A percentile compares a stretch with the other conserved stretches of the same genome.
Conservation (phyloP, 1,139 yeast species). For the Kurtzmaniella quercitrusa region DNA sequence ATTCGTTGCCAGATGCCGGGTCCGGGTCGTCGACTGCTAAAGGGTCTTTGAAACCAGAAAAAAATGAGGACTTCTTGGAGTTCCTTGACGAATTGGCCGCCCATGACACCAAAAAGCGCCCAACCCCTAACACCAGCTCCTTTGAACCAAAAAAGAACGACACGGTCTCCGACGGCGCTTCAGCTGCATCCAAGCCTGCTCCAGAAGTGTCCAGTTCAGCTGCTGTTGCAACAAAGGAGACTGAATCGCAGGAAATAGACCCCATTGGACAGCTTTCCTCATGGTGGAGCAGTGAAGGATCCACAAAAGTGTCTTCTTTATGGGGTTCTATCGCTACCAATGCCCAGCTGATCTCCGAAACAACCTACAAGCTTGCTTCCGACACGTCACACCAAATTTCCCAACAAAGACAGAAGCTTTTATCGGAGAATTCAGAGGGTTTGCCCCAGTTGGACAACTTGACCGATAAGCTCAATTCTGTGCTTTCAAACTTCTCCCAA, state of each 20-base stretch:
- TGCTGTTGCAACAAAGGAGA: background rate
- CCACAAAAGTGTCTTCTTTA: constrained; percentile 64
- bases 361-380: constrained; percentile 41
- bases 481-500: constrained; percentile 35
- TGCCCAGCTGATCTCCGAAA: constrained; percentile 39
- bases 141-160: constrained; percentile 6
- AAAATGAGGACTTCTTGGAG: constrained; percentile 74
- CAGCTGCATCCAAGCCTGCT: constrained; percentile 2
- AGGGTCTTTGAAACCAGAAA: constrained; percentile 19
- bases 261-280: constrained; percentile 67
- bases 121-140: constrained; percentile 13
- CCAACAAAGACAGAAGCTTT: constrained; percentile 36
- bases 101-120: constrained; percentile 29
- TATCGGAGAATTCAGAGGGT: constrained; percentile 20
- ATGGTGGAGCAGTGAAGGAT: constrained; percentile 82
- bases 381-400: constrained; percentile 41
- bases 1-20: constrained; percentile 74
- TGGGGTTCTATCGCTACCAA: constrained; percentile 57
- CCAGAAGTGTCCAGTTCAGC: background rate
- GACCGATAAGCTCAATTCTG: constrained; percentile 30
- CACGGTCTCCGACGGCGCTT: background rate
- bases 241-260: constrained; percentile 34
- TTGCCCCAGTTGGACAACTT: constrained; percentile 28
- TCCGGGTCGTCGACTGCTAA: constrained; percentile 38
- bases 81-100: constrained; percentile 79